Base-by-base conservation (phyloP, 2,329 filamentous ascomycete species). In the Phaeosphaeriaceae sp. region DNA sequence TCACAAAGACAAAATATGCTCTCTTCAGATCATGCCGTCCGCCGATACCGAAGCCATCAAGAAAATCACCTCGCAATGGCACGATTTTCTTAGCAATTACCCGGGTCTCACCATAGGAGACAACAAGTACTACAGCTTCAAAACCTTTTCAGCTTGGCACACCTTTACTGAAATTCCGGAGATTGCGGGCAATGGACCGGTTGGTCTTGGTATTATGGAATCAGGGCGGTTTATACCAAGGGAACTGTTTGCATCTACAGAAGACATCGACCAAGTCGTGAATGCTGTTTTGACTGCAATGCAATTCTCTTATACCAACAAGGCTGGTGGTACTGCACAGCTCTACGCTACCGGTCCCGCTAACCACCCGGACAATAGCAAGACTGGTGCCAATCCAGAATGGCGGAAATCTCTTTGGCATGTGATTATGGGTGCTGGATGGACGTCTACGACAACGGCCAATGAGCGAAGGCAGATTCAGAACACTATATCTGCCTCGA, bases 341-440 rank as follows among this genome's bases (percentile, higher is more conserved):
- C 60, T 73, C 11, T 73, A 73, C 48, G 63, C 70, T 9, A 73
- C 70, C 0, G 70, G 68, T 1, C 70, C 70, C 1, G 42, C 58
- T 18, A 71, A 67, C 41, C 61, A 65, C 13, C 66, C 63, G 3
- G 68, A 71, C 41, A 66, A 67, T 20, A 57, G 52, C 50, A 64
- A 63, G 18, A 69, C 68, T 1, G 63, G 64, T n/a, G 61, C 67
- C 0, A 70, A 72, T 42, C 65, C 67, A 0, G 60, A 60, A 6
- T 73, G 66, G 65, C 55, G 70, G 21, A 58, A 65, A 29, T 52
- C 69, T 4, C 48, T 73, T 33, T 73, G 70, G 70, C 55, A 72
- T 29, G 59, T 71, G 18, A 63, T 72, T 34, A 68, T 68, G 58
- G 68, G 67, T 9, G 64, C 63, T 2, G 56, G 62, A 5, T 72